phyloP scores from a whole-genome alignment of 768 basidiomycete species.

The Paxillus involutus region DNA sequence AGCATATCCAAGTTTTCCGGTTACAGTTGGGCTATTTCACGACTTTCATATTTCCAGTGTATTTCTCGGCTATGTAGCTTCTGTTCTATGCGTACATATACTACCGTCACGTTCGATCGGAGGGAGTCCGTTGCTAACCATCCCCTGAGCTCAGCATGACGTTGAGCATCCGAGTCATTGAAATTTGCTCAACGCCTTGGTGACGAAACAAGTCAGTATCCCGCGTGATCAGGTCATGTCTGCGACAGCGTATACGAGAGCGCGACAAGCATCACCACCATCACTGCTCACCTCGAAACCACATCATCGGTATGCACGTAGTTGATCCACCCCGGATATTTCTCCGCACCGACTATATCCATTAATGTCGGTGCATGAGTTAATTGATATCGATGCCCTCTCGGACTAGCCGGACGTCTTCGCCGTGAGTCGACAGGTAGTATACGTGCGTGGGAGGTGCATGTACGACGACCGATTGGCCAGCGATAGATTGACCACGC shows the following conservation, averaged over 20 bases:
- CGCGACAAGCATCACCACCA: neutral
- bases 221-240: constrained; percentile 39
- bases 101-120: too few species aligned
- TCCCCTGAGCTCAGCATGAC: too few species aligned
- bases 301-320: constrained; percentile 37
- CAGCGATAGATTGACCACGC: constrained; percentile 42
- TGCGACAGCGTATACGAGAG: constrained; percentile 6
- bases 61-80: too few species aligned
- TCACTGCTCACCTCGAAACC: constrained; percentile 25
- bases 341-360: constrained; percentile 18
- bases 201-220: too few species aligned
- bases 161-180: too few species aligned
- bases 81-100: too few species aligned
- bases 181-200: too few species aligned
- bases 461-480: constrained; percentile 36
- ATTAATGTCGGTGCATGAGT: constrained; percentile 33
- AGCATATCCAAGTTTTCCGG: too few species aligned
- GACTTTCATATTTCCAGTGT: too few species aligned
- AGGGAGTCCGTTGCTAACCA: too few species aligned
- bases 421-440: constrained; percentile 33
- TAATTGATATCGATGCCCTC: constrained; percentile 39
- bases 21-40: too few species aligned
- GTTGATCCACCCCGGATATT: constrained; percentile 26
- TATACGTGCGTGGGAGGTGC: constrained; percentile 43
- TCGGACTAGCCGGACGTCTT: constrained; percentile 32